phyloP scores from a whole-genome alignment of 2,329 filamentous ascomycete species.

The Ceratocystis lukuohia region DNA sequence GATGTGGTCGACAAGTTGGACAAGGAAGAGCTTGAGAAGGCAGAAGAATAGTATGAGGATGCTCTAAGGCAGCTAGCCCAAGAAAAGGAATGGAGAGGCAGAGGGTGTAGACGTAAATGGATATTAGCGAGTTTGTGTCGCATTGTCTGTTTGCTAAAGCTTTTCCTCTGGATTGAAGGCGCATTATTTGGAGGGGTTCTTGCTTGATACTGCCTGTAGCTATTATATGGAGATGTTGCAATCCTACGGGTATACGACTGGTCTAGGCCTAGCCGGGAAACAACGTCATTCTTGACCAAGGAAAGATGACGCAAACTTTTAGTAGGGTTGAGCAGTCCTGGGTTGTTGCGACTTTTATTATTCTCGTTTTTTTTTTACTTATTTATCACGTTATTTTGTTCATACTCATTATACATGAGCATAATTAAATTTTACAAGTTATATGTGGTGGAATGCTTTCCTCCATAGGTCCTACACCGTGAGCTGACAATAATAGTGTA shows the following conservation, averaged over 20 bases:
- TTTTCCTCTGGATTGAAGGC: not conserved
- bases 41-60: not conserved
- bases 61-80: not conserved
- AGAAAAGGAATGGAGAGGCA: not conserved
- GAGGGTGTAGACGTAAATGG: not conserved
- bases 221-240: constrained; percentile 6
- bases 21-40: not conserved
- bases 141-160: constrained; percentile 3
- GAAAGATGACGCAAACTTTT: too few species aligned
- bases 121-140: not conserved
- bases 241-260: not conserved
- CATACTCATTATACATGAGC: too few species aligned
- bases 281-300: not conserved
- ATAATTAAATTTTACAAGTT: too few species aligned
- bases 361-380: too few species aligned
- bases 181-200: not conserved
- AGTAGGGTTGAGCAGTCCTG: too few species aligned
- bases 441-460: too few species aligned
- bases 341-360: too few species aligned
- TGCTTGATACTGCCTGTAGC: not conserved
- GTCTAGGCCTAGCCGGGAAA: not conserved
- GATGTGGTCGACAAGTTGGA: not conserved
- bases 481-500: too few species aligned
- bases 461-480: too few species aligned
- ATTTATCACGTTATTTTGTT: too few species aligned